Conservation (phyloP, 1,139 yeast genomes). For the Spathaspora jeffriesii region DNA sequence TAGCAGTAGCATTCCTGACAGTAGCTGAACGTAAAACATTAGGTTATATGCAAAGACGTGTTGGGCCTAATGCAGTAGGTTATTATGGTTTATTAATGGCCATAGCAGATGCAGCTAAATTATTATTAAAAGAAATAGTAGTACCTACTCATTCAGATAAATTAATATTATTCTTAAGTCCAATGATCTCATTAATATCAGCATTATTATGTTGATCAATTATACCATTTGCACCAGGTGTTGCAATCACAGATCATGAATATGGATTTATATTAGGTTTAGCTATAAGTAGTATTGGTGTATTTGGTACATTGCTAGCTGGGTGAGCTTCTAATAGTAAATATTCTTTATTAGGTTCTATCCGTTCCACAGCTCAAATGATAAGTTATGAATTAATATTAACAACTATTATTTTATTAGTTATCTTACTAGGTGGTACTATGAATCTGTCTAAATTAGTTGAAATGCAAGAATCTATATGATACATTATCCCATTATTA, state of each 20-base stretch:
- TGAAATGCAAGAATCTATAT: neutral
- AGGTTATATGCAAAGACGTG: neutral
- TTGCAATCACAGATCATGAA: neutral
- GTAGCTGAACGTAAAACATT: constrained; percentile 2
- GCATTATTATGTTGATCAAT: neutral
- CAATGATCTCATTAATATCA: neutral
- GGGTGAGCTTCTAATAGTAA: neutral
- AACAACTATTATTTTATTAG: neutral
- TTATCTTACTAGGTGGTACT: neutral
- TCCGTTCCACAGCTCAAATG: neutral
- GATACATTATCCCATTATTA: neutral
- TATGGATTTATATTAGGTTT: neutral
- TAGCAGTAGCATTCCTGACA: constrained; percentile 3
- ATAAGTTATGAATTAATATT: neutral
- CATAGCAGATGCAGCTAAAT: neutral
- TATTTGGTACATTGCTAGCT: neutral
- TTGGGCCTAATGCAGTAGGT: neutral
- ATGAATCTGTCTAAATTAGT: neutral
- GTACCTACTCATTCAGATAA: neutral
- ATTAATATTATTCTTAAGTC: neutral
- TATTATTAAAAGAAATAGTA: neutral
- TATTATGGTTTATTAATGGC: neutral
- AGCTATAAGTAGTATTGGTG: neutral
- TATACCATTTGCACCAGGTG: neutral
- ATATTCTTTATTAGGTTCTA: neutral